These are phyloP conservation scores for Ruellia speciosa DNA, from an alignment of 305 asterid species.

Conservation along the genomic window DNA sequence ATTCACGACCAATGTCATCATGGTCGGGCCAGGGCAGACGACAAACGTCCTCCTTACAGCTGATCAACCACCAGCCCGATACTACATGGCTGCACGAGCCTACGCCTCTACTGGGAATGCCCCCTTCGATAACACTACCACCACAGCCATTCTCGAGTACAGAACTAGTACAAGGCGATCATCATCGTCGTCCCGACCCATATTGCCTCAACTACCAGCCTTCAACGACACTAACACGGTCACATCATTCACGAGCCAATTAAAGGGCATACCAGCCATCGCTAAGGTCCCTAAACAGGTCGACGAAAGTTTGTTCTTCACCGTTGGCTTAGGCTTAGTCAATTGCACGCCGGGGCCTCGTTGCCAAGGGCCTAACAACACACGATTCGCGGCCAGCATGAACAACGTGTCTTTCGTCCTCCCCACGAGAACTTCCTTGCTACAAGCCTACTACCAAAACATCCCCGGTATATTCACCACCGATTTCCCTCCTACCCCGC, in stretches of 20 bases:
- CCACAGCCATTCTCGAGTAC: conserved; percentile 69
- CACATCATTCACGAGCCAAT: conserved; percentile 7
- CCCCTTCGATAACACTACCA: conserved; percentile 59
- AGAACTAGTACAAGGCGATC: conserved; percentile 31
- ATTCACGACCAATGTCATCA: conserved; percentile 50
- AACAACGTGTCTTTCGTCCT: neutral
- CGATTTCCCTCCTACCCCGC: neutral
- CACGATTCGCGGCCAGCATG: neutral
- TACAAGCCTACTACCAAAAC: conserved; percentile 1
- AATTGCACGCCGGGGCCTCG: conserved; percentile 3
- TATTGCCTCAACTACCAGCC: conserved; percentile 48
- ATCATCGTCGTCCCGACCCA: conserved; percentile 28
- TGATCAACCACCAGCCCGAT: conserved; percentile 48
- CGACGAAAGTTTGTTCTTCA: conserved; percentile 34
- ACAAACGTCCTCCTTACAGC: conserved; percentile 57
- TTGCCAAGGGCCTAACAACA: conserved; percentile 5
- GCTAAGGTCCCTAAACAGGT: conserved; percentile 30
- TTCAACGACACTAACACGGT: conserved; percentile 40
- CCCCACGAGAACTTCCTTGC: conserved; percentile 4
- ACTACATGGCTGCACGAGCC: conserved; percentile 60
- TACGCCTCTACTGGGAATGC: conserved; percentile 51
- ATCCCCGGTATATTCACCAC: neutral
- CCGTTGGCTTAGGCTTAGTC: conserved; percentile 28
- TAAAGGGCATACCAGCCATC: conserved; percentile 26
- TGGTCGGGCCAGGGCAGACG: conserved; percentile 75